Evolutionary conservation across 768 basidiomycete species (phyloP).

Genomic region (Mycena alexandri): DNA sequence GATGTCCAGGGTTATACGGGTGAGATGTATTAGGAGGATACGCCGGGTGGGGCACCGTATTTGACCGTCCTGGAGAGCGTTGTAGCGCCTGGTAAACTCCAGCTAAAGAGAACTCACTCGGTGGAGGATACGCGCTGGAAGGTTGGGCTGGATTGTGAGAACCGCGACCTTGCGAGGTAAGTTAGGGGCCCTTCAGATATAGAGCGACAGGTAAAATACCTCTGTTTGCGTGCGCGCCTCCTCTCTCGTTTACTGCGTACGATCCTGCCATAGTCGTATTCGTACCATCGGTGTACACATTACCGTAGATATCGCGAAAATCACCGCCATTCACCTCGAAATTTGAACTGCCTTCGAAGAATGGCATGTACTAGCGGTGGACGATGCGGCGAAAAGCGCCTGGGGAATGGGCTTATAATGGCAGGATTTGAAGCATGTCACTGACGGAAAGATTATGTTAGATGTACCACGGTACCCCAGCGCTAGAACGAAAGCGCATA

Average conservation of each 20-base stretch:
- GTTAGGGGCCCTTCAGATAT: neutral
- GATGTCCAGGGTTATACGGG: too few species aligned
- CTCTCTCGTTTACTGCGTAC: conserved; percentile 1
- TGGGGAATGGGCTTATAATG: neutral
- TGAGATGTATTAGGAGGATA: too few species aligned
- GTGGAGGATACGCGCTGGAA: too few species aligned
- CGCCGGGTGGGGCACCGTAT: too few species aligned
- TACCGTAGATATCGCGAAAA: conserved; percentile 16
- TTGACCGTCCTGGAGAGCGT: too few species aligned
- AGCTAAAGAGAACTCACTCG: too few species aligned
- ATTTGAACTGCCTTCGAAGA: conserved; percentile 12
- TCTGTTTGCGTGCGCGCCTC: too few species aligned
- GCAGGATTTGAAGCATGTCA: neutral
- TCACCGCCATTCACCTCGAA: conserved; percentile 11
- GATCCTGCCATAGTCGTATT: neutral
- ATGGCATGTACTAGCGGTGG: conserved; percentile 6
- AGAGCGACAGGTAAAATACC: too few species aligned
- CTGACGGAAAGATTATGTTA: conserved; percentile 2
- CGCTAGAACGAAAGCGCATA: neutral
- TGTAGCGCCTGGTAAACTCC: too few species aligned
- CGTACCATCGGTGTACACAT: neutral
- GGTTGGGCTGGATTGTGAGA: too few species aligned
- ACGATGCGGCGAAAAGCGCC: neutral
- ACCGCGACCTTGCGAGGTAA: neutral
- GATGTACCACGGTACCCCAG: neutral